phyloP scores from a whole-genome alignment of 1,284 basidiomycete species.

The Fomitopsis palustris region DNA sequence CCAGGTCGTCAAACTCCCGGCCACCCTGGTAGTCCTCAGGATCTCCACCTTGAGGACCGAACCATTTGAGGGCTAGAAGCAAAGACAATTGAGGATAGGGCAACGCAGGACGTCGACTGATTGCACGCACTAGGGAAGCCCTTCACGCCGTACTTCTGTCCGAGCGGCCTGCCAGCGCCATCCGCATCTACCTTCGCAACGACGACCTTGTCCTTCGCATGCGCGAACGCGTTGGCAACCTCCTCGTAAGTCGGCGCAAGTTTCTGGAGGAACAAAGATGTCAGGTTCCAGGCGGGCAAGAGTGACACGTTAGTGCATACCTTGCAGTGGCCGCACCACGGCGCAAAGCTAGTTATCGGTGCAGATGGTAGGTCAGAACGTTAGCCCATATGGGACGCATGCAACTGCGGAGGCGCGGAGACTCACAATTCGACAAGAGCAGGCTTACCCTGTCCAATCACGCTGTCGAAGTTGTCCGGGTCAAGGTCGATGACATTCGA shows the following conservation, averaged over 20 bases:
- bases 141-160: conserved; percentile 71
- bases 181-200: conserved; percentile 96
- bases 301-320: conserved; percentile 33
- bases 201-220: conserved; percentile 77
- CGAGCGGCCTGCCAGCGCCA: conserved; percentile 72
- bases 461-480: conserved; percentile 71
- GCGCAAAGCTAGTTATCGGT: conserved; percentile 57
- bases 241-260: conserved; percentile 88
- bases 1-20: conserved; percentile 80
- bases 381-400: background rate
- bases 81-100: conserved; percentile 1
- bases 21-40: conserved; percentile 73
- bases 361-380: background rate
- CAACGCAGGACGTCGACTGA: background rate
- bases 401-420: conserved; percentile 1
- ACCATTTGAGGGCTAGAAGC: conserved; percentile 84
- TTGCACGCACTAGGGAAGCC: conserved; percentile 82
- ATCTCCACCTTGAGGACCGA: conserved; percentile 62
- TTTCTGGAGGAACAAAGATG: conserved; percentile 43
- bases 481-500: conserved; percentile 84
- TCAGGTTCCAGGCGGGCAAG: background rate
- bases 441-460: conserved; percentile 75
- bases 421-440: conserved; percentile 89
- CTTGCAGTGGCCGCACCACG: conserved; percentile 88
- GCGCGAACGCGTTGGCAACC: conserved; percentile 81